These are phyloP conservation scores for Leccinum disarticulatum DNA, from an alignment of 768 basidiomycete species.

Conservation along the genomic window DNA sequence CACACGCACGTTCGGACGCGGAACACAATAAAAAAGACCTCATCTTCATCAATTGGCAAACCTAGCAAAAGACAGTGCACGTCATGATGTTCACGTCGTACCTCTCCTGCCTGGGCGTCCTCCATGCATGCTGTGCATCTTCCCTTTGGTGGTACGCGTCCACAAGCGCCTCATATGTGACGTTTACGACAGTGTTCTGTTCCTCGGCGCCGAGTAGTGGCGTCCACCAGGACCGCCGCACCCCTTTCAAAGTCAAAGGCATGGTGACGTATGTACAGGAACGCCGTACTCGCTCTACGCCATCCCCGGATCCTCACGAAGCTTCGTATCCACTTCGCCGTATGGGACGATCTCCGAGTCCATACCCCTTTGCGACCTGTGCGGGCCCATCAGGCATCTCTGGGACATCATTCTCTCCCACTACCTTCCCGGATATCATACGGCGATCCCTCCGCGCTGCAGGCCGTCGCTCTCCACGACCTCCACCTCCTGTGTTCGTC, in stretches of 20 bases:
- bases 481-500: conserved; percentile 65
- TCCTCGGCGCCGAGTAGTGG: conserved; percentile 14
- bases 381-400: conserved; percentile 35
- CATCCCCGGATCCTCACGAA: conserved; percentile 36
- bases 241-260: conserved; percentile 19
- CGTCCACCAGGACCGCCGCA: conserved; percentile 3
- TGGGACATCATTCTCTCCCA: conserved; percentile 40
- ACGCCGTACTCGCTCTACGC: conserved; percentile 27
- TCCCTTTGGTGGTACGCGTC: conserved; percentile 21
- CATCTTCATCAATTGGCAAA: conserved; percentile 41
- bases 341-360: conserved; percentile 39
- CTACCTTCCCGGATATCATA: conserved; percentile 59
- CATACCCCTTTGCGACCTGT: conserved; percentile 36
- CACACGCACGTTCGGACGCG: background rate
- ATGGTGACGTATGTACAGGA: conserved; percentile 30
- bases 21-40: background rate
- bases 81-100: conserved; percentile 26
- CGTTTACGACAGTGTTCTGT: background rate
- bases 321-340: conserved; percentile 28
- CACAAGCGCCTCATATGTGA: conserved; percentile 35
- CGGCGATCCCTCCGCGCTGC: conserved; percentile 40
- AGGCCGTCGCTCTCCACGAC: conserved; percentile 56
- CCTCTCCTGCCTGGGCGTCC: conserved; percentile 30
- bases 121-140: conserved; percentile 33
- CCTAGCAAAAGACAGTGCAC: conserved; percentile 49